Evolutionary conservation across 176 grass and related monocot genomes (phyloP).

Genomic region (Canna indica): DNA sequence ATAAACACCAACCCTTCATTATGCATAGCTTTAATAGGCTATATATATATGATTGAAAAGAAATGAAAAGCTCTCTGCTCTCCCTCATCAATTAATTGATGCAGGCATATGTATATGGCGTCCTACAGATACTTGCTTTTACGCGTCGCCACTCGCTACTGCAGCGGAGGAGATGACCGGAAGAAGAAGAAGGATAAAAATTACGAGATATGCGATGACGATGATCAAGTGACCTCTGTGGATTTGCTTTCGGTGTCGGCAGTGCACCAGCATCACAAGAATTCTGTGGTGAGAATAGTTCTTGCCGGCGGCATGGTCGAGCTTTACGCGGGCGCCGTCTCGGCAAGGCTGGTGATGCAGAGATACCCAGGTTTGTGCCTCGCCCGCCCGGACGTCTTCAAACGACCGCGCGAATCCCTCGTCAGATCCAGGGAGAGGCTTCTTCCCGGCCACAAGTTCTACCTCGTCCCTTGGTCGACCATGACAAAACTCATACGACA

Average conservation of each 20-base stretch:
- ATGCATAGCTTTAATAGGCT: no score
- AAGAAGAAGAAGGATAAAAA: background rate
- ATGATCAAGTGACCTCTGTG: background rate
- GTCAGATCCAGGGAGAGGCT: slow-evolving; percentile 28
- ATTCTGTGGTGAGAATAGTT: slow-evolving; percentile 41
- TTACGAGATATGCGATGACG: background rate
- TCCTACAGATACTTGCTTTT: no score
- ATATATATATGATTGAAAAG: no score
- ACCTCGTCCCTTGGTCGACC: slow-evolving; percentile 32
- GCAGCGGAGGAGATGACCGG: background rate
- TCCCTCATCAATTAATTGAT: no score
- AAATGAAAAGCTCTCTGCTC: no score
- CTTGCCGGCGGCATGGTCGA: slow-evolving; percentile 36
- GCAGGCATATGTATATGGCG: no score
- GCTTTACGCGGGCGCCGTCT: slow-evolving; percentile 34
- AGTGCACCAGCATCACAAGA: background rate
- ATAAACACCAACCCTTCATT: no score
- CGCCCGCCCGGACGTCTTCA: slow-evolving; percentile 46
- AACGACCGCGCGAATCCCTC: slow-evolving; percentile 36
- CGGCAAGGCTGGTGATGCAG: slow-evolving; percentile 37
- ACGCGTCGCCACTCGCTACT: background rate
- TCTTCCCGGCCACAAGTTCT: slow-evolving; percentile 50
- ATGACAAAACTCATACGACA: slow-evolving; percentile 22
- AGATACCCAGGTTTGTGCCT: slow-evolving; percentile 48
- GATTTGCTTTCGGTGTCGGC: slow-evolving; percentile 13